Conservation (phyloP, 257 asterid genomes). For the Fraxinus anomala region DNA sequence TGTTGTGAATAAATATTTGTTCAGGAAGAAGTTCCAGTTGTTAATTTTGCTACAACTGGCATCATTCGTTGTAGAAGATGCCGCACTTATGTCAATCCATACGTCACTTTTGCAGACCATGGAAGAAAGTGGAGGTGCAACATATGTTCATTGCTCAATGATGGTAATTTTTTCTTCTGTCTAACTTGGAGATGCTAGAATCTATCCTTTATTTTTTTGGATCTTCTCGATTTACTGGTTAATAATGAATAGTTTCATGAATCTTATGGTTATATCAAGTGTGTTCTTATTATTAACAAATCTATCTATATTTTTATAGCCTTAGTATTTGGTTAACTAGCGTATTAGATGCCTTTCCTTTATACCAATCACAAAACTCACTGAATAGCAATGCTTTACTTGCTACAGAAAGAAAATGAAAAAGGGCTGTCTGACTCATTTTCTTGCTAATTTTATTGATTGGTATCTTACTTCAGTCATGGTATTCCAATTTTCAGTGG, state of each 20-base stretch:
- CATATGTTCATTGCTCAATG: slow-evolving; percentile 72
- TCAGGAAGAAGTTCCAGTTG: slow-evolving; percentile 84
- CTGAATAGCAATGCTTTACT: not conserved
- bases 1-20: slow-evolving; percentile 20
- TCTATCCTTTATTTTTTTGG: not conserved
- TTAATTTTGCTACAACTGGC: slow-evolving; percentile 69
- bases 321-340: slow-evolving; percentile 18
- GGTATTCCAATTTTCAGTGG: not conserved
- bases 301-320: not conserved
- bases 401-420: not conserved
- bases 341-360: not conserved
- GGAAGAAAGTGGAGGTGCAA: slow-evolving; percentile 93
- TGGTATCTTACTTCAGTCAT: not conserved
- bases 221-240: not conserved
- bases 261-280: slow-evolving; percentile 11
- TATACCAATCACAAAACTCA: not conserved
- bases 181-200: slow-evolving; percentile 15
- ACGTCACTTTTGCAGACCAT: slow-evolving; percentile 66
- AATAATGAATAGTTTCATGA: not conserved
- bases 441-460: slow-evolving; percentile 8
- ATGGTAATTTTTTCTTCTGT: slow-evolving; percentile 48
- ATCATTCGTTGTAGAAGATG: slow-evolving; percentile 83
- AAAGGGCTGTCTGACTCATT: not conserved
- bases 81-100: slow-evolving; percentile 82
- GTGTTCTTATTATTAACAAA: not conserved